phyloP scores from a whole-genome alignment of 2,329 filamentous ascomycete genomes.

The Epichloe brachyelytri region DNA sequence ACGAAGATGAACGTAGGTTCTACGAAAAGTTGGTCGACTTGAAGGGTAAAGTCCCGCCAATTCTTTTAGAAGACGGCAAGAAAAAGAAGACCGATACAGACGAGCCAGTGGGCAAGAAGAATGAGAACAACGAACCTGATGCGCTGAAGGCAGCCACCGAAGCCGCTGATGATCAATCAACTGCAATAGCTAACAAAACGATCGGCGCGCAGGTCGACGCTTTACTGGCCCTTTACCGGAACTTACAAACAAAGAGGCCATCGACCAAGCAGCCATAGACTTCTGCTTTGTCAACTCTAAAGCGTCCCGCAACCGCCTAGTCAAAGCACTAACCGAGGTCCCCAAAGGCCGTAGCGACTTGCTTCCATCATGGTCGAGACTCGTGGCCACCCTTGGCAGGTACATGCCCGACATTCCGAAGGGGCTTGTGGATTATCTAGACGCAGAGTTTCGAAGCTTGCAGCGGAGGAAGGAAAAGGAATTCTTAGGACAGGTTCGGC shows the following conservation, averaged over 20 bases:
- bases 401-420: slow-evolving; percentile 94
- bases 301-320: slow-evolving; percentile 82
- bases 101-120: slow-evolving; percentile 69
- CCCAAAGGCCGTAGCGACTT: slow-evolving; percentile 89
- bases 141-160: slow-evolving; percentile 35
- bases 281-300: slow-evolving; percentile 99
- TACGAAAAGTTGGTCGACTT: slow-evolving; percentile 95
- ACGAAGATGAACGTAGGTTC: slow-evolving; percentile 93
- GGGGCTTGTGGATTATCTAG: slow-evolving; percentile 79
- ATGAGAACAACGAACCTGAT: slow-evolving; percentile 40
- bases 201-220: slow-evolving; percentile 95
- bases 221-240: slow-evolving; percentile 81
- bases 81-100: slow-evolving; percentile 81
- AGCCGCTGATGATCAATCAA: slow-evolving; percentile 69
- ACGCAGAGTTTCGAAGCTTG: slow-evolving; percentile 91
- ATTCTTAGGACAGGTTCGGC: slow-evolving; percentile 84
- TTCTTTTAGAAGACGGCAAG: slow-evolving; percentile 84
- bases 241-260: slow-evolving; percentile 77
- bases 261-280: slow-evolving; percentile 86
- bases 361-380: slow-evolving; percentile 78
- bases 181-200: slow-evolving; percentile 92
- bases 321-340: slow-evolving; percentile 88
- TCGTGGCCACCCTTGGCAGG: slow-evolving; percentile 84
- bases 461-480: slow-evolving; percentile 97
- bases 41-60: slow-evolving; percentile 88